Evolutionary conservation across 192 early-diverging fungal species (phyloP), one percentile per base, ranked within the genome.

Genomic region (Podila clonocystis): DNA sequence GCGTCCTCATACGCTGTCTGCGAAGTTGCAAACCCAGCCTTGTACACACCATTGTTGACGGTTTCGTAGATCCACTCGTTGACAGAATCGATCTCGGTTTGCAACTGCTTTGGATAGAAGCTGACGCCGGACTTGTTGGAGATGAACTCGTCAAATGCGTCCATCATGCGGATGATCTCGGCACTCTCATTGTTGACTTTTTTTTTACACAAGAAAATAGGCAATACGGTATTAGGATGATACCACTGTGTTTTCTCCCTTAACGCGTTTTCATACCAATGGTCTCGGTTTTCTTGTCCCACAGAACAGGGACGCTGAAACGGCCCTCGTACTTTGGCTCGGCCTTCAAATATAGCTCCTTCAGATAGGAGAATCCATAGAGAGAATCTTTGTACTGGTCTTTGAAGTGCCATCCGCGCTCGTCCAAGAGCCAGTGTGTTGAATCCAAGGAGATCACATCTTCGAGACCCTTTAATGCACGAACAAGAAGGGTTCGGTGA

Each of bases 21-120:
- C 0, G 89, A 84, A 11, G 95, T 92, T 0, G 97, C 97, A 77
- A 99, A 97, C 0, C 97, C 97, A 50, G 89, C 78, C 80, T 97
- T 96, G 89, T 97, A 97, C 9, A 98, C 97, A 34, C 98, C 98
- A 74, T 98, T 98, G 84, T 99, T 99, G 72, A 99, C 90, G 0
- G 89, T 89, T 74, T 97, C 92, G 76, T 99, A 99, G 65, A 99
- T 82, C 96, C 96, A 98, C 50, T 86, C 87, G 84, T 99, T 99
- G 33, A 93, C 67, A 19, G 84, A 88, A 70, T 99, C 98, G 73
- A 99, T 98, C 63, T 94, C 86, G 11, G 63, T 33, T 31, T 85
- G 85, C 67, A 97, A 86, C 34, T 89, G 63, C 48, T 92, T 87
- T 0, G 98, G 98, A 77, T 99, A 99, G 65, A 89, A 95, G 45